Percentiles rank a stretch among this genome's conserved stretches.
These are phyloP conservation scores for Mycosarcoma maydis DNA, from an alignment of 1,284 basidiomycete species.

Conservation along the genomic window DNA sequence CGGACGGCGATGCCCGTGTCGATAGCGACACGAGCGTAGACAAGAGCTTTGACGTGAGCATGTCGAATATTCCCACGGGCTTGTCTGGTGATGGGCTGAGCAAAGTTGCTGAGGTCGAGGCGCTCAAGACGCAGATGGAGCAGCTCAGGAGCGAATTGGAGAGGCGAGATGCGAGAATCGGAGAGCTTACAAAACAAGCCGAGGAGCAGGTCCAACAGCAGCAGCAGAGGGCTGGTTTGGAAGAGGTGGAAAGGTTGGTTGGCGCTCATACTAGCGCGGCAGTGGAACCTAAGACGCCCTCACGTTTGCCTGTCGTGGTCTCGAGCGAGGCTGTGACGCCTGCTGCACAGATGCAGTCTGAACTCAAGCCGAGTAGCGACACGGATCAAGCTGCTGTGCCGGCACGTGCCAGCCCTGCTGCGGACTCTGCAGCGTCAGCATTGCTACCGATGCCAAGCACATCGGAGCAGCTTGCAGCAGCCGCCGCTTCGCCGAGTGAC, in stretches of 20 bases:
- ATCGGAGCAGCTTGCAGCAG: constrained; percentile 9
- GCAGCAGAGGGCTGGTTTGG: background rate
- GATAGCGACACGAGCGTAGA: constrained; percentile 22
- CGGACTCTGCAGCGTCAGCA: background rate
- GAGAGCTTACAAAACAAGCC: constrained; percentile 3
- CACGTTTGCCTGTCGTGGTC: background rate
- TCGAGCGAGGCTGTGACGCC: background rate
- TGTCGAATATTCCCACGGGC: constrained; percentile 37
- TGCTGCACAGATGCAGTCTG: background rate
- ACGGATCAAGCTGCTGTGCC: no score
- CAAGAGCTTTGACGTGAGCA: constrained; percentile 37
- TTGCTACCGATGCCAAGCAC: background rate
- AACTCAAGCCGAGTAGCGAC: background rate
- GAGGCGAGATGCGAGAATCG: constrained; percentile 11
- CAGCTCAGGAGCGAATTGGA: constrained; percentile 14
- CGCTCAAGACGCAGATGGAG: constrained; percentile 10
- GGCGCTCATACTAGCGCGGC: background rate
- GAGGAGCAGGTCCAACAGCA: constrained; percentile 4
- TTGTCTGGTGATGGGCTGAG: constrained; percentile 11
- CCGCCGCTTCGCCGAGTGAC: constrained; percentile 13
- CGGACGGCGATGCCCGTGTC: no score
- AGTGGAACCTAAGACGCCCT: constrained; percentile 5
- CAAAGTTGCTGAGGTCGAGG: constrained; percentile 11
- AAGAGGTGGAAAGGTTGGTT: background rate
- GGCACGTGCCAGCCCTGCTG: no score